Percentiles rank a stretch among this genome's conserved stretches.
Conservation (phyloP, 345 rosid species). For the Melaleuca alternifolia region DNA sequence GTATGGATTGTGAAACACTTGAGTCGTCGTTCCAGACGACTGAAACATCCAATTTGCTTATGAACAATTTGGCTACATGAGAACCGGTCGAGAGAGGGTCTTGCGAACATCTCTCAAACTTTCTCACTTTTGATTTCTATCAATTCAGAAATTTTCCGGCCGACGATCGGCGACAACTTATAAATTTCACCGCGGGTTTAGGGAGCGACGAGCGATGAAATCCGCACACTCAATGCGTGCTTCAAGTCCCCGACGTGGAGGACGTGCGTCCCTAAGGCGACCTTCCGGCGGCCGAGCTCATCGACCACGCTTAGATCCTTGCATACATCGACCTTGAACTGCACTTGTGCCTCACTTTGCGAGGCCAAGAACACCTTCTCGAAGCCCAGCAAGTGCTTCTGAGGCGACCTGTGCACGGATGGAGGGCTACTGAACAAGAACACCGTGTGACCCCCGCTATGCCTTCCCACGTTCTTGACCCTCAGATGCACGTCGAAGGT, state of each 20-base stretch:
- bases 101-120: neutral
- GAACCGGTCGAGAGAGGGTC: neutral
- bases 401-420: slow-evolving; percentile 49
- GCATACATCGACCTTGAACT: slow-evolving; percentile 57
- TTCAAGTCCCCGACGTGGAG: slow-evolving; percentile 70
- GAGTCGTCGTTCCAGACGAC: too few relatives aligned
- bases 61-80: neutral
- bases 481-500: slow-evolving; percentile 42
- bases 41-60: neutral
- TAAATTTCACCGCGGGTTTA: neutral
- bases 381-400: slow-evolving; percentile 59
- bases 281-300: slow-evolving; percentile 47
- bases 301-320: slow-evolving; percentile 73
- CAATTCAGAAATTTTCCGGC: neutral
- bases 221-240: slow-evolving; percentile 41
- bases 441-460: slow-evolving; percentile 60
- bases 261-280: slow-evolving; percentile 54
- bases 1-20: too few relatives aligned
- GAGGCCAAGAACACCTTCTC: slow-evolving; percentile 47
- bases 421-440: slow-evolving; percentile 70
- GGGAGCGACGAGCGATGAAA: slow-evolving; percentile 15
- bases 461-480: slow-evolving; percentile 37
- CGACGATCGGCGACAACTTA: neutral
- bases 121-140: neutral
- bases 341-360: slow-evolving; percentile 21